Base-by-base conservation (phyloP, 2,329 filamentous ascomycete species). In the Hysterium pulicare region DNA sequence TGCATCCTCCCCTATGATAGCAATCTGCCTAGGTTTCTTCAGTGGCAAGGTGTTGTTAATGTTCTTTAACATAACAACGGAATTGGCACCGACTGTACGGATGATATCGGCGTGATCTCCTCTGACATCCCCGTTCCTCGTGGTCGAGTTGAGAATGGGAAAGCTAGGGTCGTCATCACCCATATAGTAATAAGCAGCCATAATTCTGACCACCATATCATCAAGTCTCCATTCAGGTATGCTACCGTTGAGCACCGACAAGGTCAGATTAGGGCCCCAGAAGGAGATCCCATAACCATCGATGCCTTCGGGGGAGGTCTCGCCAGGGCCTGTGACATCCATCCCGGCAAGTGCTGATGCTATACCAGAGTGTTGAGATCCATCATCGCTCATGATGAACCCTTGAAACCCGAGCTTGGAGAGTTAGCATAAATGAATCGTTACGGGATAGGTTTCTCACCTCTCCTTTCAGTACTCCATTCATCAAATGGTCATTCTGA, bases 321-420 rank as follows among this genome's bases (percentile, higher is more conserved):
- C 86, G n/a, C 81, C 81, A 10, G 81, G 81, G 13, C 30, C 28
- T 11, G 47, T 47, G 53, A 78, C 76, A 21, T 73, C 67, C 0
- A 82, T 67, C 5, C 72, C 70, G 28, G 65, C 71, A 32, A 72
- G 64, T 10, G 71, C 69, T 13, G 69, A 64, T 2, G 67, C 60
- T 6, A 73, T 64, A 3, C 71, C 72, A 10, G 65, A 62, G 42
- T 76, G 71, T 3, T 72, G 71, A 0, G 66, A 74, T 30, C 62
- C 65, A 67, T 70, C 73, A 44, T 74, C 71, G 5, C 59, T 61
- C 55, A 72, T 54, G 8, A 70, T 58, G 39, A 62, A 68, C 5
- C 66, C 67, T 16, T 74, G 64, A 53, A 75, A 76, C 9, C 73
- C 73, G 3, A 78, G 58, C 44, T 79, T 73, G 1, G 61, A n/a